A percentile compares a stretch with the other conserved stretches of the same genome.
These are phyloP conservation scores for Phaeodactylum tricornutum DNA, from an alignment of 108 stramenopile genomes.

Conservation along the genomic window DNA sequence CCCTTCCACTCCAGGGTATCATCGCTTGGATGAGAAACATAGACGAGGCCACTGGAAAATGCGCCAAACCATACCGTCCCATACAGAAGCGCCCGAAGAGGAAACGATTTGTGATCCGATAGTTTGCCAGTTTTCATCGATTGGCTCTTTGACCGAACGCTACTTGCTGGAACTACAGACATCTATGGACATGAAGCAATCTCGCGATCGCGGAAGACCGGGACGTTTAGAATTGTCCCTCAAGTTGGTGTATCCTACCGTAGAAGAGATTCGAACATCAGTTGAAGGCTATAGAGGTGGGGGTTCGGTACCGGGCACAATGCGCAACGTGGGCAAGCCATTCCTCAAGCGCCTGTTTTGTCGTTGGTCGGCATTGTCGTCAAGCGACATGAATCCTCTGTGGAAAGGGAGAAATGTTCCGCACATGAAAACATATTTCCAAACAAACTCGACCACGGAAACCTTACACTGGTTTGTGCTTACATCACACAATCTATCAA, in stretches of 20 bases:
- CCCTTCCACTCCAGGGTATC: slow-evolving; percentile 64
- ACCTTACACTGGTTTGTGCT: slow-evolving; percentile 51
- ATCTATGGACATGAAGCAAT: slow-evolving; percentile 1
- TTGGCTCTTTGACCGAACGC: slow-evolving; percentile 46
- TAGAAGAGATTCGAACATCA: slow-evolving; percentile 38
- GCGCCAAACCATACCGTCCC: neutral
- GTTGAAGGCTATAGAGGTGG: slow-evolving; percentile 60
- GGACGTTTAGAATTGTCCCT: slow-evolving; percentile 3
- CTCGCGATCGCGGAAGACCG: neutral
- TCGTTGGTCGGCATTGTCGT: slow-evolving; percentile 29
- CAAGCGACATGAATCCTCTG: slow-evolving; percentile 15
- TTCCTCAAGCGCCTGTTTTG: slow-evolving; percentile 40
- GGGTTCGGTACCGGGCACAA: slow-evolving; percentile 40
- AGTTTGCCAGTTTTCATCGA: slow-evolving; percentile 65
- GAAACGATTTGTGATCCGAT: slow-evolving; percentile 14
- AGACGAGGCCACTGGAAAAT: slow-evolving; percentile 5
- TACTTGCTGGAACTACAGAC: slow-evolving; percentile 21
- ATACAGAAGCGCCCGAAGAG: neutral
- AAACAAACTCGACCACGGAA: slow-evolving; percentile 11
- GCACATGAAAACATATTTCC: slow-evolving; percentile 69
- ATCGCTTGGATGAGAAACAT: slow-evolving; percentile 8
- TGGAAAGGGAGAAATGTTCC: slow-evolving; percentile 40
- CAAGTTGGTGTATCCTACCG: slow-evolving; percentile 63
- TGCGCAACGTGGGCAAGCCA: slow-evolving; percentile 41
- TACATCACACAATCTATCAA: slow-evolving; percentile 63